A percentile compares a stretch with the other conserved stretches of the same genome.
Conservation (phyloP, 768 basidiomycete species). For the Phlegmacium glaucopus region DNA sequence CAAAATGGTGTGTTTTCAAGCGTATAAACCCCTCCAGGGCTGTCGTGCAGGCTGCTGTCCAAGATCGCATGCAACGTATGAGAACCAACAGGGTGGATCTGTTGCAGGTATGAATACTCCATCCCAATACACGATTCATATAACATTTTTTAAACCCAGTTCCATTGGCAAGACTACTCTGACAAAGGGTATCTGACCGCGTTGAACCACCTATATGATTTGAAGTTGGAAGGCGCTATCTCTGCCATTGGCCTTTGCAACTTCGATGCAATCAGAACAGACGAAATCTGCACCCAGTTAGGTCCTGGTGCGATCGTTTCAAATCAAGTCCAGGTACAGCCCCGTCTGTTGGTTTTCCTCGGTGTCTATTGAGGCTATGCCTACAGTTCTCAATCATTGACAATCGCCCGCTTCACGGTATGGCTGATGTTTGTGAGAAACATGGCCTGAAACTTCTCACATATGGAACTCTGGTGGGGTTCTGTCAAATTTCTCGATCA, state of each 20-base stretch:
- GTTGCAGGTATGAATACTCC: constrained; percentile 52
- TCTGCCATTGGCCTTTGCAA: constrained; percentile 74
- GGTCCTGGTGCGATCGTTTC: constrained; percentile 72
- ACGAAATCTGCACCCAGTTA: constrained; percentile 76
- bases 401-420: constrained; percentile 69
- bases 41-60: constrained; percentile 58
- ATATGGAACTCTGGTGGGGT: constrained; percentile 76
- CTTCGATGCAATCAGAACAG: constrained; percentile 71
- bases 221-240: constrained; percentile 60
- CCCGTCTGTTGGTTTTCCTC: neutral
- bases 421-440: constrained; percentile 73
- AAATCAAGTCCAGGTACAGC: constrained; percentile 76
- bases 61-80: constrained; percentile 72
- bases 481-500: neutral
- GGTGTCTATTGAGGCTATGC: neutral
- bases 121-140: neutral
- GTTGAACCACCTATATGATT: constrained; percentile 49
- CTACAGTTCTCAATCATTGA: constrained; percentile 79
- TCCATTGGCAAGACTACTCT: constrained; percentile 77
- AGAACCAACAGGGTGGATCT: constrained; percentile 57
- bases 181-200: constrained; percentile 42
- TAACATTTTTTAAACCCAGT: constrained; percentile 34
- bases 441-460: constrained; percentile 74
- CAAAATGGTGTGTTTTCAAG: constrained; percentile 85
- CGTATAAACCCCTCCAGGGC: constrained; percentile 45